phyloP scores from a whole-genome alignment of 805 yeast genomes.

The Suhomyces xylopsoci region DNA sequence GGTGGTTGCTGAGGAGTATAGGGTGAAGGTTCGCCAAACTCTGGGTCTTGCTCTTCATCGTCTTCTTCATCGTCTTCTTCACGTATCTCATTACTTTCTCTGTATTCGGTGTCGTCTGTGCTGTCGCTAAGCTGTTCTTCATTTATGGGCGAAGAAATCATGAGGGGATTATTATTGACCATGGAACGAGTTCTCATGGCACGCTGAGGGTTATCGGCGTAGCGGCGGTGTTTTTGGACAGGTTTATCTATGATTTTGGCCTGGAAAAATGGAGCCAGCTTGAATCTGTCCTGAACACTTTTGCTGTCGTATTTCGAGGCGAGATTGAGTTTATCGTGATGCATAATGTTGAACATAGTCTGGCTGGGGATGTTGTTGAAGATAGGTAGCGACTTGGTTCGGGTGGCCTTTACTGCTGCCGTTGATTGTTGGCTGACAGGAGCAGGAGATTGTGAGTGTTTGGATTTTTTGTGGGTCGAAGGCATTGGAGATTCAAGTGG shows the following conservation, averaged over 20 bases:
- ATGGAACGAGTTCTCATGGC: conserved; percentile 44
- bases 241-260: conserved; percentile 42
- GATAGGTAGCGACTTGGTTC: conserved; percentile 43
- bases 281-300: conserved; percentile 42
- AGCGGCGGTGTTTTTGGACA: conserved; percentile 19
- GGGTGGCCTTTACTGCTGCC: conserved; percentile 37
- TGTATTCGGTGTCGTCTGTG: conserved; percentile 40
- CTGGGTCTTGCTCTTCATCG: conserved; percentile 20
- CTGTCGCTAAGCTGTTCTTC: conserved; percentile 36
- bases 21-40: conserved; percentile 31
- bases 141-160: conserved; percentile 40
- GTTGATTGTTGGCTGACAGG: conserved; percentile 6
- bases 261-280: conserved; percentile 44
- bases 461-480: conserved; percentile 11
- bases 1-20: conserved; percentile 43
- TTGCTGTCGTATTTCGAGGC: conserved; percentile 40
- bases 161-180: conserved; percentile 31
- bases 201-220: conserved; percentile 25
- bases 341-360: conserved; percentile 39
- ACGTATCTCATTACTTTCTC: conserved; percentile 18
- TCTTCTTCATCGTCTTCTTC: conserved; percentile 19
- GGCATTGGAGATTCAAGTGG: conserved; percentile 5
- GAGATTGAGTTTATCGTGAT: conserved; percentile 38
- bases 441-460: conserved; percentile 3
- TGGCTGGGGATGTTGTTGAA: conserved; percentile 39